Conservation (phyloP, 805 yeast species). For the Zygosaccharomyces pseudorouxii region DNA sequence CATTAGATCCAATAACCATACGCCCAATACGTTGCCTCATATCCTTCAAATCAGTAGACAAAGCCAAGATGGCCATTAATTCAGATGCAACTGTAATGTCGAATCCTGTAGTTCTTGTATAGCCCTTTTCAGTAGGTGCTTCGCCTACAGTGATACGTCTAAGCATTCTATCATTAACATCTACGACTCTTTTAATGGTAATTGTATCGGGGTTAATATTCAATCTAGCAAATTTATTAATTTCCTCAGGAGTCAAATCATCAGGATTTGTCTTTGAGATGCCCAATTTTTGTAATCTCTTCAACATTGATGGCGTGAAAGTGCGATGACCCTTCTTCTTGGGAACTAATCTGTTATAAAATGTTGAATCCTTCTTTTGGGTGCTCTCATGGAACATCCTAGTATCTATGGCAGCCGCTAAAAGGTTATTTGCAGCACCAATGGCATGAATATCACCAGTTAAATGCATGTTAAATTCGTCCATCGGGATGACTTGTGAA, state of each 20-base stretch:
- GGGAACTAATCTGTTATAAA: constrained; percentile 84
- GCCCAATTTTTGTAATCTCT: constrained; percentile 75
- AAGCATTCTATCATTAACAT: constrained; percentile 86
- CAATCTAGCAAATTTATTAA: constrained; percentile 68
- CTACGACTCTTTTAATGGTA: constrained; percentile 90
- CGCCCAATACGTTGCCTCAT: constrained; percentile 83
- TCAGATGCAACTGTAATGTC: constrained; percentile 96
- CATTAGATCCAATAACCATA: constrained; percentile 82
- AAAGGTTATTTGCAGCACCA: constrained; percentile 84
- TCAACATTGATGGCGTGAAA: constrained; percentile 74
- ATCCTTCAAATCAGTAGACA: constrained; percentile 71
- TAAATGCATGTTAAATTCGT: constrained; percentile 94
- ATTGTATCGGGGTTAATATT: constrained; percentile 87
- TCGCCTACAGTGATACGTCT: constrained; percentile 87
- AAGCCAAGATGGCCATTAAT: constrained; percentile 91
- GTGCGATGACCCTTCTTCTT: constrained; percentile 72
- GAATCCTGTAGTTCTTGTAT: constrained; percentile 81
- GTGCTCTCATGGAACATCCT: constrained; percentile 93
- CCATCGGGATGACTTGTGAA: constrained; percentile 98
- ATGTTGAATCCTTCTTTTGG: constrained; percentile 69
- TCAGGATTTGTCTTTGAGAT: constrained; percentile 76
- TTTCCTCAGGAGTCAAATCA: constrained; percentile 72
- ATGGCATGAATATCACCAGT: constrained; percentile 98
- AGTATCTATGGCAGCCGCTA: constrained; percentile 96
- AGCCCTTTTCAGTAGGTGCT: constrained; percentile 90